Evolutionary conservation across 2,329 filamentous ascomycete genomes (phyloP).

Genomic region (Xylaria digitata): DNA sequence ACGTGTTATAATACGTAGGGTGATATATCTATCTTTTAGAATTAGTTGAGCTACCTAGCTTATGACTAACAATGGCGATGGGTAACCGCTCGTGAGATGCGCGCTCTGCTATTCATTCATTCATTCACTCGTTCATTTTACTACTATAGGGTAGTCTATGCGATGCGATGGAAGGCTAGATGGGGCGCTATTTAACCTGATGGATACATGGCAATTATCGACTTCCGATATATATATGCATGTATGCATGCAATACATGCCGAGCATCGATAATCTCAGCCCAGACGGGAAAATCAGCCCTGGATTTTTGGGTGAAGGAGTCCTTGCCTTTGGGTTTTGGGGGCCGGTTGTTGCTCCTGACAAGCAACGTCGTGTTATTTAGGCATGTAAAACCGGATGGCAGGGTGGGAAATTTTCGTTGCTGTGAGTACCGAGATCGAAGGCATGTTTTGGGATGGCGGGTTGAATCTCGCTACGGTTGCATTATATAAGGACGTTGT

Average conservation of each 20-base stretch:
- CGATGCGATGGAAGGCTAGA: constrained; percentile 1
- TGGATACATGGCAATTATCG: not conserved
- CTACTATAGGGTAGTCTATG: too few relatives aligned
- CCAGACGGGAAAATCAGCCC: not conserved
- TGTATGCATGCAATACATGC: not conserved
- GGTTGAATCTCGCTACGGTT: not conserved
- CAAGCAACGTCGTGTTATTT: not conserved
- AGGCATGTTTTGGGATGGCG: not conserved
- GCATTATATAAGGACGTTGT: too few relatives aligned
- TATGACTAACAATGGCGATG: too few relatives aligned
- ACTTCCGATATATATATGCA: not conserved
- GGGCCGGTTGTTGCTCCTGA: too few relatives aligned
- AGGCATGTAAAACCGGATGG: too few relatives aligned
- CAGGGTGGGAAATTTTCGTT: not conserved
- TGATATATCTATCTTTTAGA: too few relatives aligned
- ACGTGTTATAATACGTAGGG: too few relatives aligned
- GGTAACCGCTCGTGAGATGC: not conserved
- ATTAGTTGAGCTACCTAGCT: too few relatives aligned
- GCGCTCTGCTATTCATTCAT: not conserved
- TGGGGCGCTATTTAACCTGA: not conserved
- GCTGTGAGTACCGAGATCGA: not conserved
- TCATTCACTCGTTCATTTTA: not conserved
- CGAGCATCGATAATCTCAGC: not conserved
- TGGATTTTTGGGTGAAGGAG: not conserved
- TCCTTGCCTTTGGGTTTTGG: not conserved